Evolutionary conservation across 208 protist species (phyloP).

Genomic region (Trichomonas gallinae): DNA sequence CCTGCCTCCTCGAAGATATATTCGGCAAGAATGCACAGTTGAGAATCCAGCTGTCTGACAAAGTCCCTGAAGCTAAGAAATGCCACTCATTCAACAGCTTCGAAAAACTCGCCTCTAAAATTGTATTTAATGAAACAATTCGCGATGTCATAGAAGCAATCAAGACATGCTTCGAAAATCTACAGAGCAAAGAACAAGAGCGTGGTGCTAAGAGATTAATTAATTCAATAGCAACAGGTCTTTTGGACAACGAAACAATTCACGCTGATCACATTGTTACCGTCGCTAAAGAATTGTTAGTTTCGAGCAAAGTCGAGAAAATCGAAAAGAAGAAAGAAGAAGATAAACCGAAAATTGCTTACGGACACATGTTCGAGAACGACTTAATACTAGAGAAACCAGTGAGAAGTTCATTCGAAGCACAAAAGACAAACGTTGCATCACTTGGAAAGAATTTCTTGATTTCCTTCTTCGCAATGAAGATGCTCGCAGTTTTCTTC

Average conservation of each 20-base stretch:
- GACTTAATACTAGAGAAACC: not conserved
- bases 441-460: not conserved
- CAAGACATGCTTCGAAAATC: not conserved
- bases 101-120: not conserved
- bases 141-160: not conserved
- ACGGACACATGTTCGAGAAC: not conserved
- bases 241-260: constrained; percentile 2
- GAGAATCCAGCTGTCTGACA: not conserved
- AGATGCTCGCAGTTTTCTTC: not conserved
- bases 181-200: not conserved
- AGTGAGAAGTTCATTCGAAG: not conserved
- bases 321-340: not conserved
- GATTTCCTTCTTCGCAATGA: not conserved
- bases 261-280: not conserved
- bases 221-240: not conserved
- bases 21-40: not conserved
- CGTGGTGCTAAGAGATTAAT: not conserved
- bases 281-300: not conserved
- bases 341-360: not conserved
- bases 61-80: not conserved
- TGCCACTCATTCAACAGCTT: not conserved
- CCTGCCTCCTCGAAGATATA: not conserved
- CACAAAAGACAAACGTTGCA: not conserved
- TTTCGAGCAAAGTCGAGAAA: not conserved
- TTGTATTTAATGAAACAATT: not conserved